These are phyloP conservation scores for Phalaenopsis equestris DNA, from an alignment of 106 monocot genomes.

Conservation along the genomic window DNA sequence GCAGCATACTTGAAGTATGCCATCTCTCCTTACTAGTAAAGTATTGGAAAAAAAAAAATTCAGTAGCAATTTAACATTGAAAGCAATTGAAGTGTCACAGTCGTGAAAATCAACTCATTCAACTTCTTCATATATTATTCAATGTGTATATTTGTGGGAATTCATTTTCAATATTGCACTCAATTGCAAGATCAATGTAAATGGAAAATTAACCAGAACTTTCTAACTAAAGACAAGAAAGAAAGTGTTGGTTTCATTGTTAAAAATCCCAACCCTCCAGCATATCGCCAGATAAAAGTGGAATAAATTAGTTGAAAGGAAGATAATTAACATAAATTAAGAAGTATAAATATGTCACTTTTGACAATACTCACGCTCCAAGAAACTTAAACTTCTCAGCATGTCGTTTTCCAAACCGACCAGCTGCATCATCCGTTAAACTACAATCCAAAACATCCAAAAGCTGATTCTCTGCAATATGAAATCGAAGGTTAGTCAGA, in stretches of 20 bases:
- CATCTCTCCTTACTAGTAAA: not conserved
- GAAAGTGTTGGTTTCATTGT: not conserved
- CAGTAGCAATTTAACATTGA: not conserved
- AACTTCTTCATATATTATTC: not conserved
- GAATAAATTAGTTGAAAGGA: not conserved
- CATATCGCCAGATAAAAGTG: not conserved
- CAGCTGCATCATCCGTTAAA: conserved; percentile 52
- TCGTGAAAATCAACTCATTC: not conserved
- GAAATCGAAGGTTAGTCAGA: not conserved
- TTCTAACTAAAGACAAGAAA: not conserved
- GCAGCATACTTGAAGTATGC: not conserved
- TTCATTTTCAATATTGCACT: not conserved
- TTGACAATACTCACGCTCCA: conserved; percentile 42
- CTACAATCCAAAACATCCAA: conserved; percentile 12
- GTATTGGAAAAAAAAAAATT: not conserved
- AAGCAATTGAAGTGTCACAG: not conserved
- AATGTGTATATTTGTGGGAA: not conserved
- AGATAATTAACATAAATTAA: not conserved
- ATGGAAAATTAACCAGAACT: not conserved
- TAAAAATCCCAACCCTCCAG: not conserved
- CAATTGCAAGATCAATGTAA: not conserved
- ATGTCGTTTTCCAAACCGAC: conserved; percentile 74
- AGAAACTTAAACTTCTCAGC: conserved; percentile 82
- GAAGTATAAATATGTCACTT: not conserved
- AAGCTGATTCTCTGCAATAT: conserved; percentile 25